Percentiles rank a stretch among this genome's conserved stretches.
phyloP scores from a whole-genome alignment of 169 alveolate species.

The Plasmodium ovale region DNA sequence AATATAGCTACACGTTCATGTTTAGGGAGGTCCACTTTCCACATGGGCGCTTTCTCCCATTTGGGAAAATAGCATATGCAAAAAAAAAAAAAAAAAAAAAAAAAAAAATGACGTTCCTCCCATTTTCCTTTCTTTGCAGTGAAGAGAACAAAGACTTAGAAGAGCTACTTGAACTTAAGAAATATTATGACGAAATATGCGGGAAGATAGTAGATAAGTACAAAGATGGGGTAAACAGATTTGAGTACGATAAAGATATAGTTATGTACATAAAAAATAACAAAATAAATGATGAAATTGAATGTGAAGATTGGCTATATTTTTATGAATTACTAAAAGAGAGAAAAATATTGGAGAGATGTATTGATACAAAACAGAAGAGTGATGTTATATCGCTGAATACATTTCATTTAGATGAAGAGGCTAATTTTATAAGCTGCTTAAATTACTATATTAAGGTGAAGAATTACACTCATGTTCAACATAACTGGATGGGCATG shows the following conservation, averaged over 20 bases:
- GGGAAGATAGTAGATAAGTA: slow-evolving; percentile 71
- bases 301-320: slow-evolving; percentile 75
- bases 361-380: slow-evolving; percentile 12
- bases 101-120: no score
- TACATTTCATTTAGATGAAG: slow-evolving; percentile 72
- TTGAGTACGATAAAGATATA: slow-evolving; percentile 73
- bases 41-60: no score
- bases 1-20: no score
- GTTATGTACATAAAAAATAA: slow-evolving; percentile 41
- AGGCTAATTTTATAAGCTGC: slow-evolving; percentile 71
- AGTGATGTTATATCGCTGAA: slow-evolving; percentile 14
- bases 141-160: slow-evolving; percentile 10
- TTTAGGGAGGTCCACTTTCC: no score
- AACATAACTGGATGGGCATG: slow-evolving; percentile 78
- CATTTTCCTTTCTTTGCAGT: slow-evolving; percentile 10
- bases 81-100: no score
- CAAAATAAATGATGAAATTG: slow-evolving; percentile 71
- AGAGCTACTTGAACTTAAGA: slow-evolving; percentile 31
- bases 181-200: slow-evolving; percentile 64
- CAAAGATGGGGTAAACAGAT: slow-evolving; percentile 51
- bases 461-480: slow-evolving; percentile 13
- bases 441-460: slow-evolving; percentile 60
- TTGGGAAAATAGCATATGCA: no score
- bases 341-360: slow-evolving; percentile 54
- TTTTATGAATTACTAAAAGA: slow-evolving; percentile 75